Conservation (phyloP, 305 asterid genomes). For the Plantago rigida region DNA sequence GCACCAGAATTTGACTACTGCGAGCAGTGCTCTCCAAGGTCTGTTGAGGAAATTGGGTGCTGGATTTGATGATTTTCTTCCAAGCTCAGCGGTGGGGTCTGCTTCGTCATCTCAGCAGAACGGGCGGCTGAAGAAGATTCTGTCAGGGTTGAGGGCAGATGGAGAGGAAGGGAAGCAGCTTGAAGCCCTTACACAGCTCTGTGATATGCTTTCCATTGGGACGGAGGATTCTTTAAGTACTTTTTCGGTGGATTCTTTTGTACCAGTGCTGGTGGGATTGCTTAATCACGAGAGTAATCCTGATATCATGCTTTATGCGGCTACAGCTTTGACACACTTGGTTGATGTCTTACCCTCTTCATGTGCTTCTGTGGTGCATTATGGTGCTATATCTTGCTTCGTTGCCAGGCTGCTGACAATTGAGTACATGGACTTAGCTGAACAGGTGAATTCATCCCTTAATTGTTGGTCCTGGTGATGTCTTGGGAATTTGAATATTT, state of each 20-base stretch:
- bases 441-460: conserved; percentile 50
- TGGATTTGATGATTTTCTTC: conserved; percentile 90
- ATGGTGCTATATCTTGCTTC: conserved; percentile 90
- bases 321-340: conserved; percentile 93
- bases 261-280: conserved; percentile 90
- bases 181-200: conserved; percentile 90
- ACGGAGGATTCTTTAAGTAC: conserved; percentile 93
- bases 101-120: conserved; percentile 81
- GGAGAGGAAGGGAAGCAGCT: conserved; percentile 98
- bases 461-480: background rate
- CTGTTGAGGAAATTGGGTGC: conserved; percentile 81
- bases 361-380: conserved; percentile 94
- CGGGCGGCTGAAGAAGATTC: conserved; percentile 79
- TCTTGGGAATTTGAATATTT: no score
- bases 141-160: conserved; percentile 90
- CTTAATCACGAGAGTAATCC: conserved; percentile 87
- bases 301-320: conserved; percentile 93
- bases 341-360: conserved; percentile 95
- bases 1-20: conserved; percentile 82
- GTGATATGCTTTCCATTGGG: conserved; percentile 91
- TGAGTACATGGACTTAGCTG: conserved; percentile 99
- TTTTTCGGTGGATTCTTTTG: conserved; percentile 89
- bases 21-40: conserved; percentile 94
- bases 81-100: conserved; percentile 74
- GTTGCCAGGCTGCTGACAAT: conserved; percentile 88